A percentile compares a stretch with the other conserved stretches of the same genome.
phyloP scores from a whole-genome alignment of 371 early-diverging fungal species.

The Actinomortierella wolfii region DNA sequence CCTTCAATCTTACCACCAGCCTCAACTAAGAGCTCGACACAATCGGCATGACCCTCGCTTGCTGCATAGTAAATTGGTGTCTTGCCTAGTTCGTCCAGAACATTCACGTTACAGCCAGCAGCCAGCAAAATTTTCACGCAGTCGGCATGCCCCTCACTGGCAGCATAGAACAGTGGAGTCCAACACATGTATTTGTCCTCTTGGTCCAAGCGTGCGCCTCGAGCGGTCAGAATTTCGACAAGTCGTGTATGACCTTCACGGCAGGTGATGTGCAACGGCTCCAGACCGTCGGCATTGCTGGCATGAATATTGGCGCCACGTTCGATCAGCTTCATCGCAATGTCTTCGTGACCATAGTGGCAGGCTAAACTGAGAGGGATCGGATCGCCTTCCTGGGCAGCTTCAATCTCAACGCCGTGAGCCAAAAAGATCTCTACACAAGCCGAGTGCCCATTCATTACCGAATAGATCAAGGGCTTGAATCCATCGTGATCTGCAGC shows the following conservation, averaged over 20 bases:
- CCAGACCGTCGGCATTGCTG: slow-evolving; percentile 74
- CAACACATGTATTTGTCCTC: slow-evolving; percentile 91
- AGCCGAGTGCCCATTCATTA: slow-evolving; percentile 78
- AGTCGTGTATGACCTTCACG: slow-evolving; percentile 86
- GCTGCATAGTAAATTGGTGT: slow-evolving; percentile 93
- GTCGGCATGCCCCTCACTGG: slow-evolving; percentile 87
- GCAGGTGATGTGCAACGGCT: slow-evolving; percentile 88
- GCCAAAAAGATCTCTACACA: slow-evolving; percentile 77
- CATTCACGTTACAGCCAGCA: slow-evolving; percentile 78
- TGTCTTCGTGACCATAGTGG: slow-evolving; percentile 87
- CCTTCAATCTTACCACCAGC: slow-evolving; percentile 42
- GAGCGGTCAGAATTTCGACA: slow-evolving; percentile 71
- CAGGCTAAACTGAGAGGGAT: slow-evolving; percentile 87
- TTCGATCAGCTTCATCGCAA: slow-evolving; percentile 77
- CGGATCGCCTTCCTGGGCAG: slow-evolving; percentile 56
- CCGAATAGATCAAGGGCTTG: slow-evolving; percentile 84
- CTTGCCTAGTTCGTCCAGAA: slow-evolving; percentile 84
- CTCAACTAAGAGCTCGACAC: slow-evolving; percentile 48
- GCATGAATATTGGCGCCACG: slow-evolving; percentile 70
- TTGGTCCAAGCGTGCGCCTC: slow-evolving; percentile 76
- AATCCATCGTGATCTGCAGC: slow-evolving; percentile 89
- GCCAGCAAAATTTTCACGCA: slow-evolving; percentile 81
- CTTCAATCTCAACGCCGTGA: slow-evolving; percentile 69
- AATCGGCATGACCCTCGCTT: slow-evolving; percentile 88
- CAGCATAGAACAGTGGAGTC: slow-evolving; percentile 96